Conservation (phyloP, 2,329 filamentous ascomycete genomes). For the Botryotinia calthae region DNA sequence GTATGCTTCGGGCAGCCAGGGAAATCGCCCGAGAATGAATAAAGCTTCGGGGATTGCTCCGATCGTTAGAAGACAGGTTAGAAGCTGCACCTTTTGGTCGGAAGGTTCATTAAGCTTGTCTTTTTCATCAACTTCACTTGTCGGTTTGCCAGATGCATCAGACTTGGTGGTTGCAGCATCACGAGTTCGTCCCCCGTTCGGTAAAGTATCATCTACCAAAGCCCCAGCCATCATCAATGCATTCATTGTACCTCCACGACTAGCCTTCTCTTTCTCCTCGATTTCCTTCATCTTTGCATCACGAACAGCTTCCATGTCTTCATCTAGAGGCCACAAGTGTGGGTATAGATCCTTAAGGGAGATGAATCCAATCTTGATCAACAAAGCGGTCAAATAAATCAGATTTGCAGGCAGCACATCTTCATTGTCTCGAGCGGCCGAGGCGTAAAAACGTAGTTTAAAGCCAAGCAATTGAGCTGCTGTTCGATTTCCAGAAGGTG, state of each 20-base stretch:
- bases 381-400: conserved; percentile 83
- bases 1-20: conserved; percentile 85
- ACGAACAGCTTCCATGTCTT: conserved; percentile 73
- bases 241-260: conserved; percentile 68
- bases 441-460: conserved; percentile 94
- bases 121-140: conserved; percentile 47
- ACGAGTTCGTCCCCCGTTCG: conserved; percentile 44
- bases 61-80: conserved; percentile 83
- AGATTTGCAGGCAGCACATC: conserved; percentile 88
- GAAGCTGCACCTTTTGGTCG: conserved; percentile 83
- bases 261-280: conserved; percentile 71
- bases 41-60: conserved; percentile 90
- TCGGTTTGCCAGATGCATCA: conserved; percentile 46
- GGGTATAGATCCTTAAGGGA: conserved; percentile 88
- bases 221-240: conserved; percentile 84
- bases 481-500: conserved; percentile 81
- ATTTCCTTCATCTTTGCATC: conserved; percentile 71
- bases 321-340: conserved; percentile 83
- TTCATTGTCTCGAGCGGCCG: conserved; percentile 66
- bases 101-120: conserved; percentile 64
- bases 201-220: conserved; percentile 74
- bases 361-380: conserved; percentile 97
- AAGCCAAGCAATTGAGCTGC: conserved; percentile 95
- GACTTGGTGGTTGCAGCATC: conserved; percentile 55
- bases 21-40: conserved; percentile 87